These are phyloP conservation scores for Calonectria honghensis DNA, from an alignment of 2,329 filamentous ascomycete genomes.

Conservation along the genomic window DNA sequence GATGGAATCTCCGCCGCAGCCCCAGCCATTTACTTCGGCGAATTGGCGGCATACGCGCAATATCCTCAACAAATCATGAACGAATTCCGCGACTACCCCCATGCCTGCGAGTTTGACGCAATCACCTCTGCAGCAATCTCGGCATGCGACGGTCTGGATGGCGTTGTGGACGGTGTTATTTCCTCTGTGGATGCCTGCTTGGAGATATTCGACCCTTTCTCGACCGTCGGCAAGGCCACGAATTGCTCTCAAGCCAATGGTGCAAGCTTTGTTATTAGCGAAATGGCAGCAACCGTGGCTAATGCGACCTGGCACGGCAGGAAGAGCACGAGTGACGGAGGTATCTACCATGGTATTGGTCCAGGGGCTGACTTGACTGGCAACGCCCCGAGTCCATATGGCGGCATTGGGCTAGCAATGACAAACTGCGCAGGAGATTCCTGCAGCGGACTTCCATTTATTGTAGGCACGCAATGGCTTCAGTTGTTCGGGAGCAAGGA, in stretches of 20 bases:
- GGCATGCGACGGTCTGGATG: too few species aligned
- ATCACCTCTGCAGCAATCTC: too few species aligned
- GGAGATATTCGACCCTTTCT: neutral
- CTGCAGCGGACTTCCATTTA: neutral
- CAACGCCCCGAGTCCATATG: neutral
- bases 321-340: neutral
- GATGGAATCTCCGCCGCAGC: too few species aligned
- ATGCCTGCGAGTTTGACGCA: too few species aligned
- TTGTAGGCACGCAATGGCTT: neutral
- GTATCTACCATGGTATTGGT: neutral
- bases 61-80: too few species aligned
- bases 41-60: too few species aligned
- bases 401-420: neutral
- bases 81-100: too few species aligned
- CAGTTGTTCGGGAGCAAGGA: neutral
- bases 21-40: too few species aligned
- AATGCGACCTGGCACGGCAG: constrained; percentile 6
- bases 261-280: neutral
- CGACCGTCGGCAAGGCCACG: neutral
- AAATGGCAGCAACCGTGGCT: constrained; percentile 2
- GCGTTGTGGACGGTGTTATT: neutral
- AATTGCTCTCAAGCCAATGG: neutral
- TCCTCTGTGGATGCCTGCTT: neutral
- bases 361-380: neutral
- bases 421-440: neutral